Percentiles rank a stretch among this genome's conserved stretches.
These are phyloP conservation scores for Agaricus sinodeliciosus DNA, from an alignment of 768 basidiomycete genomes.

Conservation along the genomic window DNA sequence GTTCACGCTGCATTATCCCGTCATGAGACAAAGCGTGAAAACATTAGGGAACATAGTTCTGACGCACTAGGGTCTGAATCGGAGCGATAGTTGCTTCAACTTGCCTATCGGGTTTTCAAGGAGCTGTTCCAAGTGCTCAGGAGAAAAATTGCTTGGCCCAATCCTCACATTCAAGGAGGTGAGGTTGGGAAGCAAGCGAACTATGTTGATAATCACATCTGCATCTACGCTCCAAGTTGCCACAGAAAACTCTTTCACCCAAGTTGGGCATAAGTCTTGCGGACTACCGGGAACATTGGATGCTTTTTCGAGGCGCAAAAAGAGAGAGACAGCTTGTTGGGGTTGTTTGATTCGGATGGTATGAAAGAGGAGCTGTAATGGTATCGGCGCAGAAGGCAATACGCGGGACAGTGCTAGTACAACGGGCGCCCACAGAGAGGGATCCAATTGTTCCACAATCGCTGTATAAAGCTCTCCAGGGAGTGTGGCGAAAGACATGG, in stretches of 20 bases:
- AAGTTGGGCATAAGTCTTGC: slow-evolving; percentile 20
- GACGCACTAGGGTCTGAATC: slow-evolving; percentile 81
- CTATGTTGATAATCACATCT: slow-evolving; percentile 65
- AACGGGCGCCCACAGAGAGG: slow-evolving; percentile 40
- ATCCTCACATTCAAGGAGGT: slow-evolving; percentile 53
- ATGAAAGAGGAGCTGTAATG: slow-evolving; percentile 51
- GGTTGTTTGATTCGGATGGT: slow-evolving; percentile 42
- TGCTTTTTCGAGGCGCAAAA: slow-evolving; percentile 42
- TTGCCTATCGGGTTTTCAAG: slow-evolving; percentile 36
- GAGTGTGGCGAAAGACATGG: slow-evolving; percentile 29
- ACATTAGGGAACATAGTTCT: not conserved
- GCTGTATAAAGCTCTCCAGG: slow-evolving; percentile 63
- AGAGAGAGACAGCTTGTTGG: slow-evolving; percentile 50
- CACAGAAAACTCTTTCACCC: slow-evolving; percentile 45
- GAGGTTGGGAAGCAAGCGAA: slow-evolving; percentile 49
- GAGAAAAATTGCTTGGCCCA: slow-evolving; percentile 69
- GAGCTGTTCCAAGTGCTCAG: slow-evolving; percentile 76
- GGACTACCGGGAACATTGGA: not conserved
- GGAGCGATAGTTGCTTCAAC: slow-evolving; percentile 50
- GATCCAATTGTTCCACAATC: slow-evolving; percentile 48
- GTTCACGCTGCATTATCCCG: slow-evolving; percentile 41
- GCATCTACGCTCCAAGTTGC: slow-evolving; percentile 70
- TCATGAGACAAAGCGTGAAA: not conserved
- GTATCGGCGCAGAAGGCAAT: slow-evolving; percentile 54
- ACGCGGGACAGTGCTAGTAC: slow-evolving; percentile 56